Conservation (phyloP, 2,329 filamentous ascomycete species). For the Tolypocladium pustulatum region DNA sequence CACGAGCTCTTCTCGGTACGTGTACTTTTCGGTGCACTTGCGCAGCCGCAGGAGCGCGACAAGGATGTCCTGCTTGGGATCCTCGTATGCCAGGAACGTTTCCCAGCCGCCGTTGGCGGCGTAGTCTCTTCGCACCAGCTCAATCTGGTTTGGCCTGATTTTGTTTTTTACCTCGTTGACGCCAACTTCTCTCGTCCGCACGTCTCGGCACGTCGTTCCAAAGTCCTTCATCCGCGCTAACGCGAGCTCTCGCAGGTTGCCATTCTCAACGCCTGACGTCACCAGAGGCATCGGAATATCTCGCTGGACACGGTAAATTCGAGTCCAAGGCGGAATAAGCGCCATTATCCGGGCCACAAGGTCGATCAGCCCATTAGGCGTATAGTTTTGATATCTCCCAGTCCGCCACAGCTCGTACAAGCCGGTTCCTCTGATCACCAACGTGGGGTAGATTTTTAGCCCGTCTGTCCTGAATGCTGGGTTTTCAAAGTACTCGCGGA, state of each 20-base stretch:
- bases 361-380: constrained; percentile 90
- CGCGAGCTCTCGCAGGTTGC: constrained; percentile 86
- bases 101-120: constrained; percentile 95
- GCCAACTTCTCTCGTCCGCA: constrained; percentile 90
- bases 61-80: constrained; percentile 95
- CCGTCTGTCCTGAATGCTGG: constrained; percentile 94
- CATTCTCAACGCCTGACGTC: constrained; percentile 97
- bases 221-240: constrained; percentile 99
- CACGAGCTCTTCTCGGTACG: constrained; percentile 77
- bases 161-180: constrained; percentile 99
- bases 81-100: constrained; percentile 95
- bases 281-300: constrained; percentile 99
- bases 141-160: constrained; percentile 90
- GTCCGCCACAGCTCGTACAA: constrained; percentile 97
- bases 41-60: constrained; percentile 81
- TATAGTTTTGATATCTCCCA: constrained; percentile 96
- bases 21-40: constrained; percentile 86
- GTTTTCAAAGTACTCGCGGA: constrained; percentile 95
- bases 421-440: constrained; percentile 93
- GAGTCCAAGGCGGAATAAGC: constrained; percentile 91
- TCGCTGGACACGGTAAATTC: constrained; percentile 95
- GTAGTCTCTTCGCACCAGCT: constrained; percentile 90
- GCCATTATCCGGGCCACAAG: constrained; percentile 93
- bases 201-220: constrained; percentile 91
- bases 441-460: constrained; percentile 93